Conservation (phyloP, 257 asterid genomes). For the Solanum sejunctum region DNA sequence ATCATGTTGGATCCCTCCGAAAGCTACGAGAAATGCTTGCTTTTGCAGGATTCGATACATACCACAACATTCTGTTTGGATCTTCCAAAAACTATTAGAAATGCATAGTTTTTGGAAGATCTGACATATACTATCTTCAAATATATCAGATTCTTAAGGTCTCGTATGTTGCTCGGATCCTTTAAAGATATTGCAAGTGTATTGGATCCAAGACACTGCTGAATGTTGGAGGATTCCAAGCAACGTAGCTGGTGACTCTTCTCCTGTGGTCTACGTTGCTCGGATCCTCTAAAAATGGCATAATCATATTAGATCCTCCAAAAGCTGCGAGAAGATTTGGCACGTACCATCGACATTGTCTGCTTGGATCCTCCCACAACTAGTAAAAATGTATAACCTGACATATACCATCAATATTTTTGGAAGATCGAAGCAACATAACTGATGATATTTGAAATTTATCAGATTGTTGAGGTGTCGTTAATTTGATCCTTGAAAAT, state of each 20-base stretch:
- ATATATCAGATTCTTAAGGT: background rate
- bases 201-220: background rate
- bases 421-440: background rate
- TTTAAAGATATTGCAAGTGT: background rate
- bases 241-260: no score
- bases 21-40: background rate
- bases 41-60: no score
- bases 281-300: background rate
- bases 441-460: no score
- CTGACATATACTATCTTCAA: no score
- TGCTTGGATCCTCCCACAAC: no score
- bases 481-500: background rate
- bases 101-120: no score
- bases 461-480: background rate
- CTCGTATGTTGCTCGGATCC: background rate
- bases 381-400: no score
- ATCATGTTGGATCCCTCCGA: background rate
- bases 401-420: background rate
- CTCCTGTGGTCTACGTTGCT: background rate
- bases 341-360: background rate
- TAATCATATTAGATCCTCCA: background rate
- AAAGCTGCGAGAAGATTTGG: background rate
- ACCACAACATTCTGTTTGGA: no score
- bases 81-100: no score
- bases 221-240: background rate